phyloP scores from a whole-genome alignment of 2,329 filamentous ascomycete genomes.

The Fusarium sp. region DNA sequence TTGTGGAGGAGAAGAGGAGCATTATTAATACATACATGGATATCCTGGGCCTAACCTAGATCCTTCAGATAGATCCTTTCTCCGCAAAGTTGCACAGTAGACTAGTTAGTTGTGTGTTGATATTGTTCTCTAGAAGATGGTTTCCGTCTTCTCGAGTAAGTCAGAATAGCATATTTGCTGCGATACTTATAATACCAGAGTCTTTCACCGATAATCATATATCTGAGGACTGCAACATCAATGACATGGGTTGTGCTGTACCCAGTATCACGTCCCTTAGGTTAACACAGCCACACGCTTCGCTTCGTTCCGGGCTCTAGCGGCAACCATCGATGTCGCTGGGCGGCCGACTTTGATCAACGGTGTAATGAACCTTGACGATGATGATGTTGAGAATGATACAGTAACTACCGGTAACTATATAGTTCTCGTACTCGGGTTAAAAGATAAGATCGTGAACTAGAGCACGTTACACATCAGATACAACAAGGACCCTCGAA shows the following conservation, averaged over 20 bases:
- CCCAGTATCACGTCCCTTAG: constrained; percentile 2
- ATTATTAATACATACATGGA: constrained; percentile 18
- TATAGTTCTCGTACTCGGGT: constrained; percentile 4
- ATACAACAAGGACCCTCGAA: too few species aligned
- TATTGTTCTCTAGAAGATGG: too few species aligned
- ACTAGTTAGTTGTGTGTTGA: background rate
- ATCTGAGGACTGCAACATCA: background rate
- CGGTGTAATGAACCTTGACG: background rate
- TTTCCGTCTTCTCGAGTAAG: too few species aligned
- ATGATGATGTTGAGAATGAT: background rate
- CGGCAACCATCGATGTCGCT: constrained; percentile 12
- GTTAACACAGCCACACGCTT: constrained; percentile 34
- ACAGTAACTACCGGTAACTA: background rate
- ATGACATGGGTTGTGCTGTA: background rate
- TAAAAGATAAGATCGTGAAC: background rate
- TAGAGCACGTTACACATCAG: too few species aligned
- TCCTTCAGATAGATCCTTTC: constrained; percentile 1
- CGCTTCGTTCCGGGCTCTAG: constrained; percentile 27
- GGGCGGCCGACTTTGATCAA: constrained; percentile 23
- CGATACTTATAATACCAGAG: too few species aligned
- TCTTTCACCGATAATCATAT: too few species aligned
- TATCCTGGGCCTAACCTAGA: background rate
- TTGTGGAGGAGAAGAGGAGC: constrained; percentile 1
- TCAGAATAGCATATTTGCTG: too few species aligned
- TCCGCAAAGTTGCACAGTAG: background rate